phyloP scores from a whole-genome alignment of 2,329 filamentous ascomycete species.

The Talaromyces atroroseus region DNA sequence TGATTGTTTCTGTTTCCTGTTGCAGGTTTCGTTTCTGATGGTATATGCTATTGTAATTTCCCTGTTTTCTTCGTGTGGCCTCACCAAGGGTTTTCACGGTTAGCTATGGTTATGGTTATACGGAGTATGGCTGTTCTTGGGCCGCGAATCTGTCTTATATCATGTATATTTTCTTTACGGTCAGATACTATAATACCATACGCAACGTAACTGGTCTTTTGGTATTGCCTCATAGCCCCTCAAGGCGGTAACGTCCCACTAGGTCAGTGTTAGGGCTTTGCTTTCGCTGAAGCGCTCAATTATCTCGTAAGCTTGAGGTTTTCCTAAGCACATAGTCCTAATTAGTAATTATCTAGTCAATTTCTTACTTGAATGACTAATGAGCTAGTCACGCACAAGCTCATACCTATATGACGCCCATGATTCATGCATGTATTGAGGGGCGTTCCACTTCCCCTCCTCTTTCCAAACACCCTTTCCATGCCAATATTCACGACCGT shows the following conservation, averaged over 20 bases:
- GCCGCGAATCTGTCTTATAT: conserved; percentile 5
- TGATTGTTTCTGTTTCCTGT: conserved; percentile 11
- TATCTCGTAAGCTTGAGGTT: background rate
- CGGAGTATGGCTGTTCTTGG: conserved; percentile 1
- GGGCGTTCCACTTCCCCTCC: background rate
- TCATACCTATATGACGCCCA: background rate
- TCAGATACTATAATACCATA: conserved; percentile 4
- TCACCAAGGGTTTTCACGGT: background rate
- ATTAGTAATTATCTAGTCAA: background rate
- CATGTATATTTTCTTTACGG: conserved; percentile 6
- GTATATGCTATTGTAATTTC: conserved; percentile 13
- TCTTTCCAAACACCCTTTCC: background rate
- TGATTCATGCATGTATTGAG: background rate
- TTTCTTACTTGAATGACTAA: background rate
- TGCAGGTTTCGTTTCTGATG: conserved; percentile 2
- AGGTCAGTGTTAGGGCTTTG: conserved; percentile 3
- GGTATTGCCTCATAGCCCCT: background rate
- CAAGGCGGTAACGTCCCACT: background rate
- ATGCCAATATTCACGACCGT: background rate
- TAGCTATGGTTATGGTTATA: background rate
- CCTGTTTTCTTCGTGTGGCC: background rate
- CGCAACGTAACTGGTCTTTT: background rate
- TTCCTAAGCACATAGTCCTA: background rate
- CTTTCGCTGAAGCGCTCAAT: background rate
- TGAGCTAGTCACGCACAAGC: background rate